A percentile compares a stretch with the other conserved stretches of the same genome.
phyloP scores from a whole-genome alignment of 768 basidiomycete species.

The Pisolithus microcarpus region DNA sequence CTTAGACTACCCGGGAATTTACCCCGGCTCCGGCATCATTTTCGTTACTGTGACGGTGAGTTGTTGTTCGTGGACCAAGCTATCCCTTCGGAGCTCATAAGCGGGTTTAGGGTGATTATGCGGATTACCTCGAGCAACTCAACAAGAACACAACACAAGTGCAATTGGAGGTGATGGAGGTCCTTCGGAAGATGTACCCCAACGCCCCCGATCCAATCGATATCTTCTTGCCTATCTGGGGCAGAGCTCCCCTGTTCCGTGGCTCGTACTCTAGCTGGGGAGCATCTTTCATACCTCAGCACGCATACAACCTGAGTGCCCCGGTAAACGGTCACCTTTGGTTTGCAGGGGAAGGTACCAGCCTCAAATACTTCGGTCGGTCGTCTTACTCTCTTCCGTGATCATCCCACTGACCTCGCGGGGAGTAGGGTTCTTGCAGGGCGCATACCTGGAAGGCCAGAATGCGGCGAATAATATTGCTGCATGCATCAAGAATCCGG shows the following conservation, averaged over 20 bases:
- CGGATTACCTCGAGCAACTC: slow-evolving; percentile 50
- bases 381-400: slow-evolving; percentile 2
- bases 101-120: slow-evolving; percentile 48
- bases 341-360: slow-evolving; percentile 58
- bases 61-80: no score
- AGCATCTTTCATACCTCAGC: slow-evolving; percentile 45
- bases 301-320: slow-evolving; percentile 51
- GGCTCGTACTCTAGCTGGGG: slow-evolving; percentile 66
- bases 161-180: slow-evolving; percentile 46
- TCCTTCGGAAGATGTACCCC: slow-evolving; percentile 57
- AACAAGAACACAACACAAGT: slow-evolving; percentile 33
- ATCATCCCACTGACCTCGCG: not conserved
- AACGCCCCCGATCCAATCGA: slow-evolving; percentile 46
- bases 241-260: slow-evolving; percentile 36
- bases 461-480: slow-evolving; percentile 34
- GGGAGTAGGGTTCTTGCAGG: slow-evolving; percentile 46
- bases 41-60: no score
- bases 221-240: slow-evolving; percentile 53
- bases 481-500: slow-evolving; percentile 32
- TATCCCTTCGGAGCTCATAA: not conserved
- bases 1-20: slow-evolving; percentile 16
- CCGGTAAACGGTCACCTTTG: slow-evolving; percentile 45
- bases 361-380: slow-evolving; percentile 50
- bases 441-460: slow-evolving; percentile 51
- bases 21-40: no score